A percentile compares a stretch with the other conserved stretches of the same genome.
Conservation (phyloP, 225 moss, liverwort and hornwort genomes). For the Rhytidiadelphus loreus region DNA sequence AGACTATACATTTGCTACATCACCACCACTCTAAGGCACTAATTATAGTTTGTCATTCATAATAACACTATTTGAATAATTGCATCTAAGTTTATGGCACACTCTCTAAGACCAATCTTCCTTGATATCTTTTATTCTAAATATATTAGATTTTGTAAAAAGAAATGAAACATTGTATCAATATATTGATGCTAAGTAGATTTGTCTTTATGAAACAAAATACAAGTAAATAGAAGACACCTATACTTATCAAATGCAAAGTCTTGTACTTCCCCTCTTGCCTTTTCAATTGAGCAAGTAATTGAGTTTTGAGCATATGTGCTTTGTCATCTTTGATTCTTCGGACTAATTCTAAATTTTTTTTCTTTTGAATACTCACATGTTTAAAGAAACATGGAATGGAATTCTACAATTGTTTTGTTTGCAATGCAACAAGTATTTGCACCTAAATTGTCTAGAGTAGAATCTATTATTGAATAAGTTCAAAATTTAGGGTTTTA, state of each 20-base stretch:
- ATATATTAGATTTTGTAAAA: background rate
- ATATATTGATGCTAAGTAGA: background rate
- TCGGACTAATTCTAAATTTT: background rate
- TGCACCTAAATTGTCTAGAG: accelerated
- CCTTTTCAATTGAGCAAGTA: background rate
- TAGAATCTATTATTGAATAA: too few species aligned
- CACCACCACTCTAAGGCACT: background rate
- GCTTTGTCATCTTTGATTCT: background rate
- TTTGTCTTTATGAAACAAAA: too few species aligned
- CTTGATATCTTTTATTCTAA: too few species aligned
- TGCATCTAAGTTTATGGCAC: background rate
- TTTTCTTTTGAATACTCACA: background rate
- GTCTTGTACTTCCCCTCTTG: too few species aligned
- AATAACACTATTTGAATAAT: background rate
- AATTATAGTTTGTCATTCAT: background rate
- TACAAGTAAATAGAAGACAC: background rate
- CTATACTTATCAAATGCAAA: background rate
- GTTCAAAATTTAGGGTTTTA: too few species aligned
- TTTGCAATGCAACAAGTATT: background rate
- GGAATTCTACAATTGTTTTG: background rate
- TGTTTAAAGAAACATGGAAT: background rate
- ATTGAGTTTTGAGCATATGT: background rate
- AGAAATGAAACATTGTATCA: accelerated
- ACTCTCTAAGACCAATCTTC: too few species aligned
- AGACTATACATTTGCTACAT: background rate